Evolutionary conservation across 192 early-diverging fungal species (phyloP), one percentile per base, ranked within the genome.

Genomic region (Podila minutissima): DNA sequence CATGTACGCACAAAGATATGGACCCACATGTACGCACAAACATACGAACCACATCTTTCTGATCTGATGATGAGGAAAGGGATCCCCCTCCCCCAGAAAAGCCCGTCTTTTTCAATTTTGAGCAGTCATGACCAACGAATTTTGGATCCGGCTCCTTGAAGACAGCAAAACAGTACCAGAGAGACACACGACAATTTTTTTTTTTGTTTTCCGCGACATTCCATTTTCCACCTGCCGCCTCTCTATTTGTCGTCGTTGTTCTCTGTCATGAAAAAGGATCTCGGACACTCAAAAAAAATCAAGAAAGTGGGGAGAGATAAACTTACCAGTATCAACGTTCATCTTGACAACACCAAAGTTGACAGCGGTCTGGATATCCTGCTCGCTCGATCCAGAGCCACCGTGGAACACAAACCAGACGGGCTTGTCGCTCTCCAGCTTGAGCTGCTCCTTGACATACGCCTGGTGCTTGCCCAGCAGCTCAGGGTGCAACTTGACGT

Each of bases 321-420:
- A 33, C 68, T 12, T 70, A 70, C 68, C 96, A 51, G 96, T 97
- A 82, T 97, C 96, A 86, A 97, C 94, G 90, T 97, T 97, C 96
- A 97, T 97, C 93, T 97, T 97, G 86, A 97, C 89, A 46, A 97
- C 96, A 82, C 96, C 94, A 85, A 91, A 77, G 58, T 61, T 37
- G 49, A 95, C 93, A 59, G 94, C 94, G 26, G 90, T 91, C 83
- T 89, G 76, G 83, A 95, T 95, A 83, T 95, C 94, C 15, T 91
- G 69, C 63, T 86, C 82, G 66, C 89, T 88, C 29, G 92, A 94
- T 64, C 96, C 96, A 29, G 95, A 96, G 69, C 96, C 96, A 82
- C 96, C 96, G 89, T 97, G 96, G 94, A 97, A 97, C 60, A 97
- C 96, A 69, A 97, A 96, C 86, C 85, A 94, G 64, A 97, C 92